Evolutionary conservation across 164 flowering plant genomes (phyloP).

Genomic region (Aristolochia contorta): DNA sequence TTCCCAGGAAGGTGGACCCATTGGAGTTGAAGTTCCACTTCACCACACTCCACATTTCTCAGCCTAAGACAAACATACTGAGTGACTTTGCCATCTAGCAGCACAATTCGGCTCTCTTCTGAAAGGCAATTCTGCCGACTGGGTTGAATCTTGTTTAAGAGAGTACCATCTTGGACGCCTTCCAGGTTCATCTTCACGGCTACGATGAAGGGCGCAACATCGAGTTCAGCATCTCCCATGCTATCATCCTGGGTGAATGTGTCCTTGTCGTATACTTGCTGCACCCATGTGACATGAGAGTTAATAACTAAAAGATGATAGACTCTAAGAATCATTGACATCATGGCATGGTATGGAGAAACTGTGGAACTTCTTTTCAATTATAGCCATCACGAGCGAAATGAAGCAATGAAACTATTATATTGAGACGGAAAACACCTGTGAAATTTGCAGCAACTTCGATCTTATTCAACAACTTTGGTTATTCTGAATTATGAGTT

Average conservation of each 20-base stretch:
- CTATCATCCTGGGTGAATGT: slow-evolving; percentile 54
- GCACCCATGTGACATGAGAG: slow-evolving; percentile 12
- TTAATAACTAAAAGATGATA: background rate
- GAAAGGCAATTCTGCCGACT: slow-evolving; percentile 51
- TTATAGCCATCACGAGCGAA: too few species aligned
- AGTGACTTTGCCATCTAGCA: slow-evolving; percentile 38
- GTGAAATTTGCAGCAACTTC: background rate
- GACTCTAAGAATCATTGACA: too few species aligned
- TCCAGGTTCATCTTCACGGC: slow-evolving; percentile 35
- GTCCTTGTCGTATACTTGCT: slow-evolving; percentile 65
- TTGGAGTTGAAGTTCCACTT: slow-evolving; percentile 51
- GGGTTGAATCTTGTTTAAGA: slow-evolving; percentile 36
- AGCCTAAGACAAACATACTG: slow-evolving; percentile 54
- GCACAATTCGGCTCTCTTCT: slow-evolving; percentile 48
- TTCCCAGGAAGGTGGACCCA: slow-evolving; percentile 53
- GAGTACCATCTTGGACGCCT: slow-evolving; percentile 40
- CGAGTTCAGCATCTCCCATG: slow-evolving; percentile 78
- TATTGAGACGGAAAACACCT: too few species aligned
- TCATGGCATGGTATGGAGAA: too few species aligned
- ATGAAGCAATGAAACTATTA: too few species aligned
- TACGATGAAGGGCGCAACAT: slow-evolving; percentile 37
- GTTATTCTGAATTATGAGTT: background rate
- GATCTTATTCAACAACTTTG: background rate
- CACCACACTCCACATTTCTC: slow-evolving; percentile 72
- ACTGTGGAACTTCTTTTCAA: too few species aligned